A percentile compares a stretch with the other conserved stretches of the same genome.
These are phyloP conservation scores for Talaromyces pinophilus DNA, from an alignment of 2,329 filamentous ascomycete species.

Conservation along the genomic window DNA sequence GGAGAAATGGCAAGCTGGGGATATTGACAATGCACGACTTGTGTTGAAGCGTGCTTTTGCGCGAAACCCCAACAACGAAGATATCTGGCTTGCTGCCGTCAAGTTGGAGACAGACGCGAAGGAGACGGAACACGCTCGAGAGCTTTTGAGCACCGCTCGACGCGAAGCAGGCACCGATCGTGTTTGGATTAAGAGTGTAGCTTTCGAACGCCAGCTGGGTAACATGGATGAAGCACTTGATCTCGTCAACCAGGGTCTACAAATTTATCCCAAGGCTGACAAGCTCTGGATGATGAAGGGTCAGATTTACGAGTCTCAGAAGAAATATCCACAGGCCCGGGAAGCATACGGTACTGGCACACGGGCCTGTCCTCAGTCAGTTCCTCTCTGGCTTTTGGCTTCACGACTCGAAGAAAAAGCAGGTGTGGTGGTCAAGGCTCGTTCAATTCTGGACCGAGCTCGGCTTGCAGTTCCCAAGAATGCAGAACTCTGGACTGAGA, in stretches of 20 bases:
- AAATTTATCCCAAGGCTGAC: constrained; percentile 78
- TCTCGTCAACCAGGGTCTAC: constrained; percentile 81
- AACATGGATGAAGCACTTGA: constrained; percentile 80
- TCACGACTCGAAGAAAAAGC: constrained; percentile 82
- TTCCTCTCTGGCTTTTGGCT: constrained; percentile 87
- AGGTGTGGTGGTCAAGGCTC: constrained; percentile 84
- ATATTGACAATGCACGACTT: constrained; percentile 80
- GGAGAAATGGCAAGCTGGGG: constrained; percentile 87
- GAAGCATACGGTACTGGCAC: constrained; percentile 89
- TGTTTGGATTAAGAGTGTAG: constrained; percentile 95
- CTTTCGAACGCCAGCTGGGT: constrained; percentile 83
- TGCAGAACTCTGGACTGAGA: constrained; percentile 84
- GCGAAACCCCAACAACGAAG: constrained; percentile 93
- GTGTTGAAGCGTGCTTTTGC: constrained; percentile 90
- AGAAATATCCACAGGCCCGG: constrained; percentile 77
- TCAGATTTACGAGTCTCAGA: constrained; percentile 87
- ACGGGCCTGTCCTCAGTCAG: constrained; percentile 78
- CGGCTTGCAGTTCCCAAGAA: constrained; percentile 84
- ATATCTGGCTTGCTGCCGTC: constrained; percentile 95
- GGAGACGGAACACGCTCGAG: constrained; percentile 76
- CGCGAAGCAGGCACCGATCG: constrained; percentile 90
- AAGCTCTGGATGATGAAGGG: constrained; percentile 99
- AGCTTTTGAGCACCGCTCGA: constrained; percentile 78
- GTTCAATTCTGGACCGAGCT: constrained; percentile 89
- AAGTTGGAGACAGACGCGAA: constrained; percentile 92